phyloP scores from a whole-genome alignment of 2,329 filamentous ascomycete species.

The Fusarium pilosicola region DNA sequence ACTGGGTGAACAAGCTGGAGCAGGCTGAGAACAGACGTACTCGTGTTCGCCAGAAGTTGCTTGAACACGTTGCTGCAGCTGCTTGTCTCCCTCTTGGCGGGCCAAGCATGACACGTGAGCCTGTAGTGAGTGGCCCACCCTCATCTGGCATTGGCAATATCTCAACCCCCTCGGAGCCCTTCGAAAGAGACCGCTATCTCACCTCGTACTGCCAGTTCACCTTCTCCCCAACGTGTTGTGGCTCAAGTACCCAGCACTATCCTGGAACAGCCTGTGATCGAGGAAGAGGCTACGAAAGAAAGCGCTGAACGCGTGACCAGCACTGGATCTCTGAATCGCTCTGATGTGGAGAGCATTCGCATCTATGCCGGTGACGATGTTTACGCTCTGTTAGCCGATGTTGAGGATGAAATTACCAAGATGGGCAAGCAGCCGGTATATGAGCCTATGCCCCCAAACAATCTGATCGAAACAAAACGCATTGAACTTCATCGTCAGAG shows the following conservation, averaged over 20 bases:
- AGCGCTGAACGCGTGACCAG: conserved; percentile 40
- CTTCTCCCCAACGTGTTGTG: conserved; percentile 62
- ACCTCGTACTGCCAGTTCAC: conserved; percentile 51
- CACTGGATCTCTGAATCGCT: conserved; percentile 46
- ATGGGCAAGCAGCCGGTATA: conserved; percentile 44
- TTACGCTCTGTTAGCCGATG: conserved; percentile 72
- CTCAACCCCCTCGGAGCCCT: conserved; percentile 68
- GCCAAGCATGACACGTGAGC: conserved; percentile 50
- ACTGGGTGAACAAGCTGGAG: conserved; percentile 84
- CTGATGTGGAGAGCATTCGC: conserved; percentile 71
- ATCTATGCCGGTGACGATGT: conserved; percentile 76
- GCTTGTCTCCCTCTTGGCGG: conserved; percentile 58
- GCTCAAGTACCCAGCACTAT: conserved; percentile 67
- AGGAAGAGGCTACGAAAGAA: conserved; percentile 49
- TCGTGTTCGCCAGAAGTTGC: conserved; percentile 79
- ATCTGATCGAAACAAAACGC: conserved; percentile 43
- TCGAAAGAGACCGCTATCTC: conserved; percentile 54
- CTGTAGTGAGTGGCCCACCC: conserved; percentile 52
- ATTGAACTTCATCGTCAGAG: conserved; percentile 58
- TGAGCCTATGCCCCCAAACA: conserved; percentile 8
- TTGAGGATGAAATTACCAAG: conserved; percentile 61
- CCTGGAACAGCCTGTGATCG: conserved; percentile 60
- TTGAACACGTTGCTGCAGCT: conserved; percentile 83
- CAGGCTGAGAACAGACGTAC: conserved; percentile 81
- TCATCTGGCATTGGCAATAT: conserved; percentile 55